Conservation (phyloP, 208 protist genomes). For the Angomonas ambiguus region DNA sequence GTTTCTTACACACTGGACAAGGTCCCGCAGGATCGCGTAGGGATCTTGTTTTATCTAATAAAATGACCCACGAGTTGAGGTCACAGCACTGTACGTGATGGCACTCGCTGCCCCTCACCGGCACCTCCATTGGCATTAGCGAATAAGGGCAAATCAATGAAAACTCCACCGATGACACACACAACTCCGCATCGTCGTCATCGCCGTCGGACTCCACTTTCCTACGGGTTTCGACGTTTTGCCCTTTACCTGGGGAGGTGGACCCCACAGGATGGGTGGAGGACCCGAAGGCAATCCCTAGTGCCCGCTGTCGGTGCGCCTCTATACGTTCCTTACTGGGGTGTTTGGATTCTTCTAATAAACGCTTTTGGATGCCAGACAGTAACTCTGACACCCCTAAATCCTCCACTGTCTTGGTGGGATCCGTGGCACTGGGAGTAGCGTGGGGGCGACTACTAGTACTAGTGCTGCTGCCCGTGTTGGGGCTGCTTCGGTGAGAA, state of each 20-base stretch:
- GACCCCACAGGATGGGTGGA: neutral
- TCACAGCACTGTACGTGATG: conserved; percentile 89
- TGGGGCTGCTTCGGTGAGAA: neutral
- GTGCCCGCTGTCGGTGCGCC: conserved; percentile 51
- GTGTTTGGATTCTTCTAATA: neutral
- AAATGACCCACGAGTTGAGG: conserved; percentile 80
- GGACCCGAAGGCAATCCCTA: conserved; percentile 57
- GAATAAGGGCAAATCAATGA: conserved; percentile 85
- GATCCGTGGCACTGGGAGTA: neutral
- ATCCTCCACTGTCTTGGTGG: neutral
- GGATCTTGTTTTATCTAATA: conserved; percentile 72
- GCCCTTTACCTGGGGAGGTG: neutral
- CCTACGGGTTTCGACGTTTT: no score
- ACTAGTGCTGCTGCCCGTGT: neutral
- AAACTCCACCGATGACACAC: conserved; percentile 84
- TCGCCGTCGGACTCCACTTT: conserved; percentile 6
- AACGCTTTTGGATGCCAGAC: neutral
- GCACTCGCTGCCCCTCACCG: conserved; percentile 74
- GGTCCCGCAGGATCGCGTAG: conserved; percentile 81
- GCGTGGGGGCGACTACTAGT: neutral
- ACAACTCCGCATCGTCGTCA: conserved; percentile 42
- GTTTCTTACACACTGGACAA: conserved; percentile 81
- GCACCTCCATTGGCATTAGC: conserved; percentile 47
- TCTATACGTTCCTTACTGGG: conserved; percentile 23
- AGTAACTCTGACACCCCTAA: neutral